Base-by-base conservation (phyloP, 306 rosid species). In the Neltuma alba region DNA sequence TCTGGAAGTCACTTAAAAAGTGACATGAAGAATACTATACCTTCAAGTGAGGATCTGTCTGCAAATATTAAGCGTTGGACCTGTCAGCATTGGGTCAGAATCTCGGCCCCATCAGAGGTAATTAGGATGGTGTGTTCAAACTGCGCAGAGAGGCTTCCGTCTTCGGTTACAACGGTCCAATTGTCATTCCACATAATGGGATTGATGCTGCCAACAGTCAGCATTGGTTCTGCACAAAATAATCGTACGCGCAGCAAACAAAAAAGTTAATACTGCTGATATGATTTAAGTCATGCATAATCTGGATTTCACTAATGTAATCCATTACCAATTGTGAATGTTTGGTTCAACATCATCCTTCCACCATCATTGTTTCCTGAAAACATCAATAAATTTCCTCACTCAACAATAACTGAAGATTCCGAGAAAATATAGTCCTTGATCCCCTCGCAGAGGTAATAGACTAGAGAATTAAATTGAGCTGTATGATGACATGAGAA, bases 121-220 rank as follows among this genome's bases (percentile, higher is more conserved):
- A 95, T 88, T 69, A 95, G 83, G 79, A 95, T 85, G 67, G 98
- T 95, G 87, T 95, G 98, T 80, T 95, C 99, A 80, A 90, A 95
- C 86, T 95, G 99, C 23, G 98, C 98, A 20, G 99, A 92, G 65
- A 95, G 85, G 76, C 97, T 92, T 80, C 94, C 96, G 75, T 93
- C 98, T 84, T 88, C 90, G 1, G 99, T 92, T 14, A 93, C 98
- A 6, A 93, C 89, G 2, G 99, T 95, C 99, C 99, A 95, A 76
- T 93, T 82, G 74, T 95, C 96, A 33, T 95, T 86, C 99, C 99
- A 95, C 86, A 90, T 86, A 61, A 95, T 83, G 27, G 97, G 97
- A 75, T 92, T 82, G 81, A 79, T 65, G 94, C 98, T 90, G 65
- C 98, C 99, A 6, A 93, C 73, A 18, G 98, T 95, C 77, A 95